Conservation (phyloP, 2,329 filamentous ascomycete species). For the Sporothrix pallida region DNA sequence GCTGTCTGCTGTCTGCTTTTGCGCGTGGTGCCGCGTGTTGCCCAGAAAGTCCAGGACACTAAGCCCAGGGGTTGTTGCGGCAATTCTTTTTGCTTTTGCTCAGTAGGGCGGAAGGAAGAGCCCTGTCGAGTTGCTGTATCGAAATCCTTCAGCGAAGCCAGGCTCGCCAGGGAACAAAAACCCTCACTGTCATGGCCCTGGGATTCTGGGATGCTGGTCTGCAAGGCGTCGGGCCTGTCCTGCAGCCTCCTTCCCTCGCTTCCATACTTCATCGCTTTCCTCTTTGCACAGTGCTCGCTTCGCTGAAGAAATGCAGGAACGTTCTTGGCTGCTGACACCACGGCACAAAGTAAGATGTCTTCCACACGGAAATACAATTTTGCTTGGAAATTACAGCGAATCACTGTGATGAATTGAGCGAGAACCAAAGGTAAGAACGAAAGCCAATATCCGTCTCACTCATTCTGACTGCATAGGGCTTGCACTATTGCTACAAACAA, state of each 20-base stretch:
- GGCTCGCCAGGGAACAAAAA: not conserved
- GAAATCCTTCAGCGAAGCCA: not conserved
- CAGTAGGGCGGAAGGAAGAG: not conserved
- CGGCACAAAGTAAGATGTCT: no score
- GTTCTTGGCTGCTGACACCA: not conserved
- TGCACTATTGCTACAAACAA: not conserved
- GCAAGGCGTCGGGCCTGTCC: not conserved
- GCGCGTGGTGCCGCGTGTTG: no score
- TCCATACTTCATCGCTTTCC: not conserved
- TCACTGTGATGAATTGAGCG: not conserved
- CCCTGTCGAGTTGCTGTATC: not conserved
- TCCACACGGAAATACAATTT: no score
- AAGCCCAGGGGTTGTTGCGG: conserved; percentile 3
- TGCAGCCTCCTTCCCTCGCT: conserved; percentile 1
- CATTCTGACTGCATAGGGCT: not conserved
- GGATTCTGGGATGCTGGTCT: not conserved
- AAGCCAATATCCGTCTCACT: not conserved
- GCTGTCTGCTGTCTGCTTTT: not conserved
- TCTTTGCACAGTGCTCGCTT: no score
- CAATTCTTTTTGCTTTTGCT: not conserved
- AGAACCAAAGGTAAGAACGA: no score
- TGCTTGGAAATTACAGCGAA: not conserved
- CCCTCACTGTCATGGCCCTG: not conserved
- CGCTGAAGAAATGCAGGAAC: not conserved
- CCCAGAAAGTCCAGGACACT: no score